phyloP scores from a whole-genome alignment of 352 stramenopile species.

The Globisporangium nodosum region DNA sequence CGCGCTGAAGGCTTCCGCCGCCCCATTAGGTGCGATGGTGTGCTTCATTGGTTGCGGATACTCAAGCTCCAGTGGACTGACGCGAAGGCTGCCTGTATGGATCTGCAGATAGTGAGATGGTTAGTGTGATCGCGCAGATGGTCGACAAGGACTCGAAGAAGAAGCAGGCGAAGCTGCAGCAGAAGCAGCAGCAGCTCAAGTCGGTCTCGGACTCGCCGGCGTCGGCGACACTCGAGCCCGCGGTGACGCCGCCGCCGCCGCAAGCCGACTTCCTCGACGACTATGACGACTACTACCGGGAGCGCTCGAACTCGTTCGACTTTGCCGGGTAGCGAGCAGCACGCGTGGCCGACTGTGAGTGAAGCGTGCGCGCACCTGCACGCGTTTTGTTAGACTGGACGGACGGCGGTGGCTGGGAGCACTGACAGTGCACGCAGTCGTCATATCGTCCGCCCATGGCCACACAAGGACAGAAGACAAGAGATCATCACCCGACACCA shows the following conservation, averaged over 20 bases:
- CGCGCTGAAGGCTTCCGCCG: constrained; percentile 59
- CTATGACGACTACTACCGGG: constrained; percentile 43
- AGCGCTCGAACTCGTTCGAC: constrained; percentile 60
- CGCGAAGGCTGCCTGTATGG: not conserved
- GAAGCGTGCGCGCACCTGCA: too few species aligned
- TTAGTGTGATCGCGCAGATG: constrained; percentile 76
- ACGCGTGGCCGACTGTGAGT: too few species aligned
- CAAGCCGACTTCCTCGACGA: constrained; percentile 40
- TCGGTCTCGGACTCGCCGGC: constrained; percentile 19
- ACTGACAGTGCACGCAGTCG: too few species aligned
- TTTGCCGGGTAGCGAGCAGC: constrained; percentile 38
- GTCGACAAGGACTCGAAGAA: constrained; percentile 65
- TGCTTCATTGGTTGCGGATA: not conserved
- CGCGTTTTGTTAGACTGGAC: not conserved
- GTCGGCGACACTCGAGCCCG: constrained; percentile 8
- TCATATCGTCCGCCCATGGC: too few species aligned
- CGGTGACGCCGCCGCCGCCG: constrained; percentile 19
- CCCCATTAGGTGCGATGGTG: constrained; percentile 40
- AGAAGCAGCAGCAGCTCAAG: constrained; percentile 23
- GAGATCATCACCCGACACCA: too few species aligned
- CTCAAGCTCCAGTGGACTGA: not conserved
- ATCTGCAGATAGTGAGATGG: constrained; percentile 60
- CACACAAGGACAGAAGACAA: too few species aligned
- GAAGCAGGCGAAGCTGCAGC: constrained; percentile 37
- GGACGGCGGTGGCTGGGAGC: too few species aligned